Conservation (phyloP, 805 yeast genomes). For the Candida maesae region DNA sequence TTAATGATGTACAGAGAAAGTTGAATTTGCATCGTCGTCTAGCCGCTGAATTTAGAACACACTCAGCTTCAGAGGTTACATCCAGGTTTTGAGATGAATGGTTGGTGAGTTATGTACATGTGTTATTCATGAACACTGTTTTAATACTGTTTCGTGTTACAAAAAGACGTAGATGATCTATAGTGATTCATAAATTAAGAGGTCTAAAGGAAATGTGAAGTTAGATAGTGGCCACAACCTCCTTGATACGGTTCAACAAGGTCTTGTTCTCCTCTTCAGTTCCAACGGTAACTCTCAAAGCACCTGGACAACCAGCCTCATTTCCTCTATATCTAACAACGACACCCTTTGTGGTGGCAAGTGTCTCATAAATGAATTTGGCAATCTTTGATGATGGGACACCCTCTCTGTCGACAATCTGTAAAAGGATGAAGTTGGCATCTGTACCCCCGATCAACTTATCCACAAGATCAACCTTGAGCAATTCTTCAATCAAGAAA, state of each 20-base stretch:
- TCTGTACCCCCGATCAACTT: slow-evolving; percentile 77
- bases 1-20: slow-evolving; percentile 14
- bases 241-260: slow-evolving; percentile 48
- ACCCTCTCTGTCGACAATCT: slow-evolving; percentile 60
- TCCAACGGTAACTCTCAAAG: slow-evolving; percentile 84
- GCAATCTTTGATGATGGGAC: slow-evolving; percentile 70
- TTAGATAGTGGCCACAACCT: slow-evolving; percentile 27
- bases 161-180: no score
- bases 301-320: slow-evolving; percentile 87
- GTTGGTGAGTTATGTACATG: background rate
- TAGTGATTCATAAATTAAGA: no score
- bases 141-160: no score
- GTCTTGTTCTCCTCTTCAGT: slow-evolving; percentile 67
- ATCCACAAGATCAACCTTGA: slow-evolving; percentile 60
- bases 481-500: slow-evolving; percentile 49
- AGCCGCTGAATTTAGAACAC: slow-evolving; percentile 5
- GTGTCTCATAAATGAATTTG: slow-evolving; percentile 51
- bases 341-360: slow-evolving; percentile 72
- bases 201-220: background rate
- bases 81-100: slow-evolving; percentile 5
- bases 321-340: slow-evolving; percentile 90
- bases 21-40: slow-evolving; percentile 7
- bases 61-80: slow-evolving; percentile 13
- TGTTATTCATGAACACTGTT: background rate
- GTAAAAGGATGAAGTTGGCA: slow-evolving; percentile 79